Base-by-base conservation (phyloP, 2,329 filamentous ascomycete genomes). In the Lizonia empirigonia region DNA sequence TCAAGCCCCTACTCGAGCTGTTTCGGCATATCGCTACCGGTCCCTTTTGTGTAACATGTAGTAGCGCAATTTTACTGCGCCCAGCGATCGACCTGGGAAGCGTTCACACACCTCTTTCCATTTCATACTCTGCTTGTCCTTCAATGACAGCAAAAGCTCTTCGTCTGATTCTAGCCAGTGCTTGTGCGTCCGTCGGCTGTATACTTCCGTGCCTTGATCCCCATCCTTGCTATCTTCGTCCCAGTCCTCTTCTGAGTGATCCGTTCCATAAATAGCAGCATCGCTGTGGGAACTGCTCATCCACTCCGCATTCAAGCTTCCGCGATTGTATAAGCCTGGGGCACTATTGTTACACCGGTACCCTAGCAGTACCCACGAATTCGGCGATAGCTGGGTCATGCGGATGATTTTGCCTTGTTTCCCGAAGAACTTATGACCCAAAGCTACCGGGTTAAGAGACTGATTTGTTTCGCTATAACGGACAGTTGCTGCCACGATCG, bases 21-120 rank as follows among this genome's bases (percentile, higher is more conserved):
- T n/a, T n/a, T n/a, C n/a, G n/a, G n/a, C n/a, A n/a, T n/a, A n/a
- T n/a, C n/a, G n/a, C n/a, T 44, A 50, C 15, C 3, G 44, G 19
- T 8, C 18, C 36, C 41, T 55, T 42, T 54, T 54, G 24, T 22
- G 26, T 12, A 60, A 50, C 27, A 23, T 53, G 22, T 53, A 41
- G 39, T 56, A 60, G 46, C 50, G 50, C 37, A 55, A 15, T 49
- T 53, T 42, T 53, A 60, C 29, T 47, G 35, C 46, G 39, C 55
- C 29, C 18, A 5, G 27, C 26, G 23, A 35, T 36, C 34, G 16
- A 39, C 27, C 39, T 42, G 50, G 45, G 49, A 60, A 60, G 46
- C 40, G 34, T 54, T 51, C 29, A 51, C n/a, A 58, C 34, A 58
- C 29, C 26, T 56, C 49, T 32, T 50, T 26, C 55, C 19, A 58